phyloP scores from a whole-genome alignment of 2,329 filamentous ascomycete species.

The Aspergillus flavus region DNA sequence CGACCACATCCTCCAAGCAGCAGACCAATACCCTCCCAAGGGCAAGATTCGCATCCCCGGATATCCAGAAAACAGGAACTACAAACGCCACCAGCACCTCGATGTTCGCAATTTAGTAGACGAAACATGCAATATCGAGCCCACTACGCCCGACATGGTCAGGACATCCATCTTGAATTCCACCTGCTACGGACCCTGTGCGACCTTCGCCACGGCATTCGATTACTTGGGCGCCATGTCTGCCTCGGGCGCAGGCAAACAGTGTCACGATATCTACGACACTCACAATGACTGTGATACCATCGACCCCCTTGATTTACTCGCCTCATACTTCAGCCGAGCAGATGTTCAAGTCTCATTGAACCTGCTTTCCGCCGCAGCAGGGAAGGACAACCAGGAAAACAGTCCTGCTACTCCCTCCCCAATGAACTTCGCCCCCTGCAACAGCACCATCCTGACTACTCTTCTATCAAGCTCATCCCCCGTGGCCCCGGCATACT shows the following conservation, averaged over 20 bases:
- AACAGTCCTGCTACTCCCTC: not conserved
- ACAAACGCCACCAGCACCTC: slow-evolving; percentile 21
- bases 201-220: slow-evolving; percentile 37
- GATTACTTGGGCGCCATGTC: slow-evolving; percentile 31
- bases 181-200: slow-evolving; percentile 39
- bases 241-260: slow-evolving; percentile 12
- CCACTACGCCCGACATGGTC: slow-evolving; percentile 29
- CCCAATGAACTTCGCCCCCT: slow-evolving; percentile 25
- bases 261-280: slow-evolving; percentile 40
- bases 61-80: slow-evolving; percentile 35
- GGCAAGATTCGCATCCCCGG: slow-evolving; percentile 35
- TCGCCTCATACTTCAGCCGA: slow-evolving; percentile 37
- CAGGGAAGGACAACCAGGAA: not conserved
- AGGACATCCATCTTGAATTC: slow-evolving; percentile 35
- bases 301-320: slow-evolving; percentile 23
- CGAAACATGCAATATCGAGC: slow-evolving; percentile 27
- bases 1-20: slow-evolving; percentile 29
- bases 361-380: slow-evolving; percentile 24
- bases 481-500: slow-evolving; percentile 35
- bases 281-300: slow-evolving; percentile 36
- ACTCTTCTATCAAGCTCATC: slow-evolving; percentile 24
- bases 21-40: slow-evolving; percentile 32
- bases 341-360: slow-evolving; percentile 37
- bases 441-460: slow-evolving; percentile 34
- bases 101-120: slow-evolving; percentile 17